Base-by-base conservation (phyloP, 768 basidiomycete genomes). In the Suillus paluster region DNA sequence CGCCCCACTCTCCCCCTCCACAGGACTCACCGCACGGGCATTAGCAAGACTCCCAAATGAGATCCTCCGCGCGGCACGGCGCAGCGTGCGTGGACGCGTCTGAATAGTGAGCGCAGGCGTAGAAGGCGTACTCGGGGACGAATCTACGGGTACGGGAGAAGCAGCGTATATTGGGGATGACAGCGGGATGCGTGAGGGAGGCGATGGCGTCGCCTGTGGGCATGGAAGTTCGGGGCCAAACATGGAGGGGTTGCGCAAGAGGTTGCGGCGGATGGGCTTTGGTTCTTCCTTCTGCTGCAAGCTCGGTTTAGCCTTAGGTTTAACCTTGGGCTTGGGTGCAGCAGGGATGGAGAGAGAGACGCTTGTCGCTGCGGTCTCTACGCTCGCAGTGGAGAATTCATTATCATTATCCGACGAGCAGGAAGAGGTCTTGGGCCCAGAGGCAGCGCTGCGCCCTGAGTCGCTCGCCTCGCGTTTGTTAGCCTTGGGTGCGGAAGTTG, bases 211-310 rank as follows among this genome's bases (percentile, higher is more conserved):
- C 34, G 70, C 67, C 56, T 79, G 77, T 30, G 82, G 75, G 52
- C 73, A 77, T 41, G 86, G 87, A 39, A 89, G 79, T 71, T 90
- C 89, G 60, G 79, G 81, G 42, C 88, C 90, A 66, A 89, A 84
- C 67, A 88, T 88, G 67, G 84, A 88, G 38, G 87, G 86, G 64
- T 86, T 88, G 58, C 84, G 82, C 66, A 81, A 79, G 38, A 82
- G 69, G 65, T 83, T 86, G 79, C 78, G 67, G 72, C 69, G 67
- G 67, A 66, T 63, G 61, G 65, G 67, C 65, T 75, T 71, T 30
- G 67, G 67, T 59, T 69, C 69, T 30, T 41, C 59, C 36, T 68
- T 63, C 62, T 74, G 33, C 55, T 53, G 58, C 39, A 61, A 7
- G 27, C 38, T 58, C 4, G 56, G 48, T 56, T 60, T 70, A 61